phyloP scores from a whole-genome alignment of 768 basidiomycete species.

The Plicaturopsis crispa region DNA sequence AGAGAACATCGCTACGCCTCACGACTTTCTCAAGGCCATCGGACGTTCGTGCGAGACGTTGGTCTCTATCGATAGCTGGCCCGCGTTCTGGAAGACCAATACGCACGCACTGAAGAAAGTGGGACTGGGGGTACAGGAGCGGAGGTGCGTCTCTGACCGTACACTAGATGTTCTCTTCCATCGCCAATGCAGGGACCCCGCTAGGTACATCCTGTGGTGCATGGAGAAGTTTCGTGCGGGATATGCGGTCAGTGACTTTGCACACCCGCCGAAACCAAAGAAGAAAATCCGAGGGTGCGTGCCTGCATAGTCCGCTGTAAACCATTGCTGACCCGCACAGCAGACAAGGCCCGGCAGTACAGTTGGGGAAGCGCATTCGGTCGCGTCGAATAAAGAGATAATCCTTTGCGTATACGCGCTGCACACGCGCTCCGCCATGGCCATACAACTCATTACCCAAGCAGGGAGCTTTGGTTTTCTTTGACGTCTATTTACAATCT shows the following conservation, averaged over 20 bases:
- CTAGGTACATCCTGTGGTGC: conserved; percentile 79
- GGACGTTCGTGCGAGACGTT: conserved; percentile 65
- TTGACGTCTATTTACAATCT: no score
- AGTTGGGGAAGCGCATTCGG: no score
- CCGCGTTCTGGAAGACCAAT: conserved; percentile 58
- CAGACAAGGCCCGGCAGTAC: no score
- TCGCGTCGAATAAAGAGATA: no score
- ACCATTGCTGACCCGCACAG: no score
- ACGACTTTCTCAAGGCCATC: conserved; percentile 66
- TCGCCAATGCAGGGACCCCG: conserved; percentile 5
- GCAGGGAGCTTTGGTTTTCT: no score
- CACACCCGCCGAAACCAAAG: conserved; percentile 58
- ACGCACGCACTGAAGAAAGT: conserved; percentile 54
- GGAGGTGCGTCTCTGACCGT: conserved; percentile 64
- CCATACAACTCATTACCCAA: no score
- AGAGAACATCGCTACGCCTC: conserved; percentile 47
- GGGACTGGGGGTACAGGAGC: conserved; percentile 59
- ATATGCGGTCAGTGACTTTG: conserved; percentile 47
- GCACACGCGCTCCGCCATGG: no score
- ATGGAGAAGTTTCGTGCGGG: conserved; percentile 73
- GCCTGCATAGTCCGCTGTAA: no score
- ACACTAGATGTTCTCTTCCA: no score
- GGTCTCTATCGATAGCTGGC: conserved; percentile 59
- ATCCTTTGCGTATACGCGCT: no score
- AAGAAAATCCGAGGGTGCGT: conserved; percentile 78